phyloP scores from a whole-genome alignment of 495 filamentous ascomycete species.

The Penicillium silybi region DNA sequence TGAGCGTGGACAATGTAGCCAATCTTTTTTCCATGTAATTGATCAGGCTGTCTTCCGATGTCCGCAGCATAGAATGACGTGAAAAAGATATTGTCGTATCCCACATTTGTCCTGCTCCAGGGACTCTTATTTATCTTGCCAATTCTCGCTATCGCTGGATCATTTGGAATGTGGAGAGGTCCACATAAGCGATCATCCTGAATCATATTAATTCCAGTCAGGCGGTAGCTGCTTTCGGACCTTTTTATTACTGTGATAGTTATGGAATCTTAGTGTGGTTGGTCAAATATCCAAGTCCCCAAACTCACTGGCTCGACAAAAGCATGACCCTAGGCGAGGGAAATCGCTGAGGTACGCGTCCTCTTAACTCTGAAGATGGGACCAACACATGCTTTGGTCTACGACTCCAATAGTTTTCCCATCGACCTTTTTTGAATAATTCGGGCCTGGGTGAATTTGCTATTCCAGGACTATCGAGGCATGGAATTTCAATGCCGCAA shows the following conservation, averaged over 20 bases:
- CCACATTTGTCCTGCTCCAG: too few species aligned
- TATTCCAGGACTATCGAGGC: too few species aligned
- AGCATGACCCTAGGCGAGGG: slow-evolving; percentile 2
- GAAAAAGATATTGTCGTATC: too few species aligned
- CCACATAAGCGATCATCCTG: not conserved
- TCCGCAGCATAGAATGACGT: not conserved
- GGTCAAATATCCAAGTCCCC: not conserved
- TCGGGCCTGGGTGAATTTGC: too few species aligned
- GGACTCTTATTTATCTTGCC: not conserved
- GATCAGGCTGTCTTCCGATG: not conserved
- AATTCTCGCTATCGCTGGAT: slow-evolving; percentile 1
- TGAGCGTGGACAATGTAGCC: not conserved
- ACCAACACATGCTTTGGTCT: slow-evolving; percentile 4
- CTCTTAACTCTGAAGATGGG: not conserved
- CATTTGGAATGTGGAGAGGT: not conserved
- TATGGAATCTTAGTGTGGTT: not conserved
- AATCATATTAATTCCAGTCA: not conserved
- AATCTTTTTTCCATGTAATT: not conserved
- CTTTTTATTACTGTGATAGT: not conserved
- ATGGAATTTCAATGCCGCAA: too few species aligned
- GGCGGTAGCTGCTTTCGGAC: not conserved
- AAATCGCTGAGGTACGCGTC: not conserved
- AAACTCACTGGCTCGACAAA: slow-evolving; percentile 4
- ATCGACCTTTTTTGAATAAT: not conserved
- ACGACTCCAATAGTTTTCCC: not conserved